Base-by-base conservation (phyloP, 1,284 basidiomycete genomes). In the Somion occarium region DNA sequence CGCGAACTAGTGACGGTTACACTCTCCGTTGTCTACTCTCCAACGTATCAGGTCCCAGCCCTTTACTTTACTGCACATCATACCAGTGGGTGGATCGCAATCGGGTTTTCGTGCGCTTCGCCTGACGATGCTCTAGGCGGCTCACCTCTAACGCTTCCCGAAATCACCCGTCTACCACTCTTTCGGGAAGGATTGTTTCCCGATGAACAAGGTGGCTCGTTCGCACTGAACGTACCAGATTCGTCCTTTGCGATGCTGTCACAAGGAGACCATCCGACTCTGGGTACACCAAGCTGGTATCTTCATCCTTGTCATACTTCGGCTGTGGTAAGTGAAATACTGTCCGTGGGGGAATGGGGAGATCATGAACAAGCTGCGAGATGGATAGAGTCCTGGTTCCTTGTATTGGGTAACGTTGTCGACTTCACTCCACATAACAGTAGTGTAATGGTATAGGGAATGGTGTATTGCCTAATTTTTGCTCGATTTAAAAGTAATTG, bases 281-380 rank as follows among this genome's bases (percentile, higher is more conserved):
- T 86, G 18, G 83, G 81, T 15, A 80, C 72, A 5, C 83, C 85
- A 11, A 83, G 79, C 50, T 93, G 89, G 89, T 91, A 85, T 63
- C 69, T 93, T 38, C 90, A 93, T 62, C 90, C 90, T 5, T 93
- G 90, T 63, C 83, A 88, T 64, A 88, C 85, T 2, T 73, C 74
- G 4, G 66, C 67, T 24, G 79, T 82, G 1, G 77, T 93, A 3
- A 68, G 71, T 22, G 90, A 92, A 67, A 67, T 93, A 27, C 64
- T 88, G 67, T 57, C 61, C n/a, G 83, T 80, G 54, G 61, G 71
- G 27, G 63, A 63, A 25, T 53, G 58, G 25, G 55, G 60, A 26
- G 59, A 54, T 4, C 62, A 62, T 64, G 53, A 49, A 25, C 64
- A 70, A 56, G 46, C 19, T 5, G 55, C 69, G 34, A 70, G 73